phyloP scores from a whole-genome alignment of 179 eudicot species.

The Beta corolliflora region DNA sequence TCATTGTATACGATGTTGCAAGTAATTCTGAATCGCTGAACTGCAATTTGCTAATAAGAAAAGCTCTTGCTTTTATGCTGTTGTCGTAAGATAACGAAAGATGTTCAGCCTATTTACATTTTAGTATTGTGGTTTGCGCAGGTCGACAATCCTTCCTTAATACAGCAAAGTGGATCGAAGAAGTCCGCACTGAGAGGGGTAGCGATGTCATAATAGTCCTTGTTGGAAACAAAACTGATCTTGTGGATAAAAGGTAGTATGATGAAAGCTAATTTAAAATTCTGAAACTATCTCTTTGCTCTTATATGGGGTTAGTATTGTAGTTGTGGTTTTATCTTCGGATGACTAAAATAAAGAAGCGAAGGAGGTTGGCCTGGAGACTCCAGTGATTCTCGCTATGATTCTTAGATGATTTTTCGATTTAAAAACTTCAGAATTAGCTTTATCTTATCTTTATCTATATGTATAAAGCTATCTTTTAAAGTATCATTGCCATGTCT shows the following conservation, averaged over 20 bases:
- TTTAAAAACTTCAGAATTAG: background rate
- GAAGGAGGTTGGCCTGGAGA: background rate
- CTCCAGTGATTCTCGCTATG: background rate
- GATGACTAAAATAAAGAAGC: background rate
- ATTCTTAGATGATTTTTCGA: background rate
- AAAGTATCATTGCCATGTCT: background rate
- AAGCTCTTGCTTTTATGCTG: background rate
- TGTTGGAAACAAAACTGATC: constrained; percentile 89
- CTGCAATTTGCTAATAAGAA: constrained; percentile 5
- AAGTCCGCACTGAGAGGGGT: constrained; percentile 84
- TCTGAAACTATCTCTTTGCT: background rate
- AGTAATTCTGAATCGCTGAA: constrained; percentile 34
- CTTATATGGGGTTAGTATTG: background rate
- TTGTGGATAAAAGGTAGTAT: constrained; percentile 70
- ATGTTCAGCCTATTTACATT: constrained; percentile 1
- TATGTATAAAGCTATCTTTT: background rate
- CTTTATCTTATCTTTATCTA: background rate
- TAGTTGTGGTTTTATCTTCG: background rate
- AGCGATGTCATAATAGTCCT: constrained; percentile 86
- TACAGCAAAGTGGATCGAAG: constrained; percentile 76
- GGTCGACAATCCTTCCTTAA: constrained; percentile 71
- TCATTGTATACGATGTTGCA: constrained; percentile 76
- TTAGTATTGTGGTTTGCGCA: constrained; percentile 17
- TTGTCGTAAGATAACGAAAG: background rate
- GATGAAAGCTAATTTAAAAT: background rate